phyloP scores from a whole-genome alignment of 1,284 basidiomycete genomes.

The Afroboletus lepidellus region DNA sequence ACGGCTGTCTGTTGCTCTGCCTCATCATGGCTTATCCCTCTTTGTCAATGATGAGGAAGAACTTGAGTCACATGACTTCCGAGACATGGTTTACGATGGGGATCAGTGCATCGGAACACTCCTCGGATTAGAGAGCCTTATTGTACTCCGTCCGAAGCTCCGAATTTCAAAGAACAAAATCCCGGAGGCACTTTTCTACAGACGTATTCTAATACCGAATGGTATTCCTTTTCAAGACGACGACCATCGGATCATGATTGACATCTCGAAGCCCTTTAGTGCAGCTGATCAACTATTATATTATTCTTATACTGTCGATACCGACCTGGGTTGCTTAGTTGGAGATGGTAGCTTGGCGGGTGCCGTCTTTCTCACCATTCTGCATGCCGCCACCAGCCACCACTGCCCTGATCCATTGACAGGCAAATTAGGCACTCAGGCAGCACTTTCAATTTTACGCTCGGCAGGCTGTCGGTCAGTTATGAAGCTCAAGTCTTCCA shows the following conservation, averaged over 20 bases:
- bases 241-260: neutral
- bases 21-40: neutral
- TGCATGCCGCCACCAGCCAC: neutral
- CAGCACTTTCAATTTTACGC: neutral
- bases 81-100: neutral
- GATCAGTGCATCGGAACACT: neutral
- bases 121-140: neutral
- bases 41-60: neutral
- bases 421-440: neutral
- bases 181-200: neutral
- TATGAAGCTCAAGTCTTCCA: neutral
- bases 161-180: neutral
- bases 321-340: neutral
- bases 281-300: neutral
- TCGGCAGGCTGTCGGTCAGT: neutral
- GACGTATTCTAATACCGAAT: neutral
- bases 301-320: neutral
- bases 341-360: neutral
- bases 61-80: neutral
- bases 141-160: neutral
- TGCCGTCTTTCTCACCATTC: neutral
- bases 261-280: too few species aligned
- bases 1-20: neutral
- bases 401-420: neutral
- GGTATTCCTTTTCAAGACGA: neutral